Base-by-base conservation (phyloP, 257 asterid genomes). In the Ophiorrhiza pumila region DNA sequence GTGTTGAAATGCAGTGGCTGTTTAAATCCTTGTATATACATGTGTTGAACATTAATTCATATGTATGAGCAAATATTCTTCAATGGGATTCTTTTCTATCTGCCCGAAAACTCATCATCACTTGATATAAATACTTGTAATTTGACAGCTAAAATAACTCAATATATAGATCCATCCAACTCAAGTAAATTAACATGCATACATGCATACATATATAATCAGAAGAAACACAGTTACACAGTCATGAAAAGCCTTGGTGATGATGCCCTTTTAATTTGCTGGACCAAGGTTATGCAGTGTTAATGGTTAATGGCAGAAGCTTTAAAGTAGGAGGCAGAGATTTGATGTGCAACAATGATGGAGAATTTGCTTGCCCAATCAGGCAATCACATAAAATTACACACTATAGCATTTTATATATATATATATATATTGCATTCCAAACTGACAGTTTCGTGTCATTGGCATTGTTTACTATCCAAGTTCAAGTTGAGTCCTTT, bases 381-480 rank as follows among this genome's bases (percentile, higher is more conserved):
- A 49, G 0, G 29, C 35, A 23, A 70, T 53, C 35, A 39, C 65
- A 70, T 70, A 31, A 23, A 53, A 70, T 70, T 69, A 39, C 32
- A 41, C 50, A 71, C 7, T 22, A 23, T 1, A 3, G 2, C 2
- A 27, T 68, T 46, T 46, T 4, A 46, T 31, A n/a, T n/a, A n/a
- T n/a, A n/a, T n/a, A n/a, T 49, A 15, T 42, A 0, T 23, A 13
- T 66, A 42, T 11, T 45, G 56, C 41, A 10, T 25, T 27, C 42
- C 22, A 27, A 17, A n/a, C 23, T n/a, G 22, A 55, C 25, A 17
- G 15, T 25, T 13, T 23, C n/a, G n/a, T 10, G 8, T 25, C 61
- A 25, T 58, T 29, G 20, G 12, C 22, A 27, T 9, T 0, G 8
- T 46, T 46, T n/a, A 14, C 11, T 14, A 43, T 14, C 11, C 49